Percentiles rank a stretch among this genome's conserved stretches.
These are phyloP conservation scores for Mycena venus DNA, from an alignment of 768 basidiomycete genomes.

Conservation along the genomic window DNA sequence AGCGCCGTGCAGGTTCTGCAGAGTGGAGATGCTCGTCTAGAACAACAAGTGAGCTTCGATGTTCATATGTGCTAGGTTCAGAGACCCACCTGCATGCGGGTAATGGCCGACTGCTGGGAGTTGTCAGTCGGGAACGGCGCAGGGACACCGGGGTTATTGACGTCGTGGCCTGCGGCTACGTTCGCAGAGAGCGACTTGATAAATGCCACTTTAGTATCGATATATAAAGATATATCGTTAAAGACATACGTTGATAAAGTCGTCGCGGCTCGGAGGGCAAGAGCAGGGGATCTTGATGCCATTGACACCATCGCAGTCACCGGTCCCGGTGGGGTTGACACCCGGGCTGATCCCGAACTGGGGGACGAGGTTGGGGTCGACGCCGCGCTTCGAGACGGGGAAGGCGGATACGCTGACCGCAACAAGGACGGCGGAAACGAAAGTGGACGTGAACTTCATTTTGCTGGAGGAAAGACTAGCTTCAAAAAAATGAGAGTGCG, in stretches of 20 bases:
- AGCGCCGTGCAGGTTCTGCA: conserved; percentile 80
- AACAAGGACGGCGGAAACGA: conserved; percentile 45
- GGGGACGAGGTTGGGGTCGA: conserved; percentile 65
- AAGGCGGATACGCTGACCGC: conserved; percentile 54
- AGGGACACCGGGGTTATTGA: conserved; percentile 69
- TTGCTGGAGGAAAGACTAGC: conserved; percentile 17
- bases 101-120: conserved; percentile 37
- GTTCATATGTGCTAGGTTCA: too few relatives aligned
- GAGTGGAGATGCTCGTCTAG: conserved; percentile 70
- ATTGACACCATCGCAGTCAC: conserved; percentile 78
- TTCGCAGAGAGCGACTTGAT: conserved; percentile 63
- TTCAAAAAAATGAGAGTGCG: conserved; percentile 10
- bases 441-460: conserved; percentile 52
- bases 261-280: conserved; percentile 70
- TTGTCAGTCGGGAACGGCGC: conserved; percentile 75
- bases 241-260: conserved; percentile 62
- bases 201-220: not conserved
- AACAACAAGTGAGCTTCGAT: too few relatives aligned
- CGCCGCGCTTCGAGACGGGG: conserved; percentile 56
- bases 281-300: conserved; percentile 75
- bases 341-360: conserved; percentile 70
- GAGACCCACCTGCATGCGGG: conserved; percentile 74
- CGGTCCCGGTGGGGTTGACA: conserved; percentile 75
- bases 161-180: conserved; percentile 71
- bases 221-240: not conserved